Evolutionary conservation across 352 stramenopile species (phyloP).

Genomic region (Globisporangium splendens): DNA sequence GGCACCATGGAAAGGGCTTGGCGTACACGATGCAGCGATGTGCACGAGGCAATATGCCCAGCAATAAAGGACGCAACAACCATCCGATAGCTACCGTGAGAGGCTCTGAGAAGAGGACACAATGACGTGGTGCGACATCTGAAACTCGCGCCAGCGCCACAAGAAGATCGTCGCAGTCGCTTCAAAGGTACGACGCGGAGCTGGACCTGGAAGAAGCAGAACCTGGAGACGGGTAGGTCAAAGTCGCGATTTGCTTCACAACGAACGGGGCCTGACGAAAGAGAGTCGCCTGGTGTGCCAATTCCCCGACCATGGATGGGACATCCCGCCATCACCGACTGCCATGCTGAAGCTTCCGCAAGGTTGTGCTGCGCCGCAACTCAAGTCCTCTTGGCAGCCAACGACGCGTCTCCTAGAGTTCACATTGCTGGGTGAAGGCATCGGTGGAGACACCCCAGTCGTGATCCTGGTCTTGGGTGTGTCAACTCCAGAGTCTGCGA

Average conservation of each 20-base stretch:
- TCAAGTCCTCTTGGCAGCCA: conserved; percentile 32
- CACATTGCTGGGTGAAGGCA: conserved; percentile 39
- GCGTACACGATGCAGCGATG: too few species aligned
- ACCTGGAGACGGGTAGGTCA: conserved; percentile 44
- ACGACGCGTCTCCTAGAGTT: conserved; percentile 45
- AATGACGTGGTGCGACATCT: conserved; percentile 43
- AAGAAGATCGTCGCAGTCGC: conserved; percentile 39
- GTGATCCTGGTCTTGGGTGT: conserved; percentile 55
- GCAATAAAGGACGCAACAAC: neutral
- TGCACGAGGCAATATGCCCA: too few species aligned
- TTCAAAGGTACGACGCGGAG: conserved; percentile 37
- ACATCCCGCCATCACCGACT: conserved; percentile 21
- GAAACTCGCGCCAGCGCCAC: conserved; percentile 71
- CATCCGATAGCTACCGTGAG: too few species aligned
- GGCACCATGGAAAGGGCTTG: too few species aligned
- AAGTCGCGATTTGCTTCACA: conserved; percentile 50
- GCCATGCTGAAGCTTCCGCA: conserved; percentile 34
- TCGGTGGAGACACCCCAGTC: conserved; percentile 33
- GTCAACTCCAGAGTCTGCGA: conserved; percentile 47
- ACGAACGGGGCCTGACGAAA: conserved; percentile 31
- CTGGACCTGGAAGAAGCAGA: conserved; percentile 46
- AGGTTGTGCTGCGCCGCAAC: conserved; percentile 14
- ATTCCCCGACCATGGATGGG: conserved; percentile 60
- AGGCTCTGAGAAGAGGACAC: conserved; percentile 17
- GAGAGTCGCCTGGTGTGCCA: conserved; percentile 46